These are phyloP conservation scores for Cyberlindnera americana DNA, from an alignment of 805 yeast genomes.

Conservation along the genomic window DNA sequence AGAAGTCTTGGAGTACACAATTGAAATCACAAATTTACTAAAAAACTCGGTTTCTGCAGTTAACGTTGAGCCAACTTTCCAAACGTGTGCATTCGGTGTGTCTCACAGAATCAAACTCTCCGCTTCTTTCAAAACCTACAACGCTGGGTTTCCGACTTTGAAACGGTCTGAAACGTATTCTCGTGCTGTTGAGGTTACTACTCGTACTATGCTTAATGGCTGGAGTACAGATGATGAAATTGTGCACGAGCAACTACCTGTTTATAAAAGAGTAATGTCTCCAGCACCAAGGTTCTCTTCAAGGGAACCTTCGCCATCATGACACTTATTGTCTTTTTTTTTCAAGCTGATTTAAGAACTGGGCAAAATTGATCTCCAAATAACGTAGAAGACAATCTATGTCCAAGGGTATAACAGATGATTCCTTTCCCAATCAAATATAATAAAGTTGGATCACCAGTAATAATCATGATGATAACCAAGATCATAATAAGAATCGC, in stretches of 20 bases:
- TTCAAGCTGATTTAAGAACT: neutral
- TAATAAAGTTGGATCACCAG: constrained; percentile 22
- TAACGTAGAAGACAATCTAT: neutral
- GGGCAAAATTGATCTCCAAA: constrained; percentile 24
- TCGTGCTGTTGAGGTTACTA: neutral
- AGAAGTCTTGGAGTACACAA: neutral
- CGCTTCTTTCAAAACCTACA: neutral
- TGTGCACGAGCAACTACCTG: neutral
- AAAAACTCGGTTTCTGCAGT: neutral
- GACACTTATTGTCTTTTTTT: no score
- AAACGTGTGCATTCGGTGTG: neutral
- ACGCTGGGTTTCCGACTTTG: neutral
- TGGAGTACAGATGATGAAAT: neutral
- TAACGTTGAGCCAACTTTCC: constrained; percentile 1
- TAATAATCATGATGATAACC: constrained; percentile 8
- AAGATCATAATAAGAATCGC: constrained; percentile 7
- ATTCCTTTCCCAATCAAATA: constrained; percentile 17
- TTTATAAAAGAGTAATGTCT: neutral
- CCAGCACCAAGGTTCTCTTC: neutral
- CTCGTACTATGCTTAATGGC: neutral
- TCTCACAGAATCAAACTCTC: constrained; percentile 1
- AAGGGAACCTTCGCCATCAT: neutral
- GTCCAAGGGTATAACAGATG: constrained; percentile 22
- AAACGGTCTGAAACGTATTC: neutral
- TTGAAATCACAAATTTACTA: neutral